Evolutionary conservation across 1,284 basidiomycete genomes (phyloP).

Genomic region (Leccinum ponderosum): DNA sequence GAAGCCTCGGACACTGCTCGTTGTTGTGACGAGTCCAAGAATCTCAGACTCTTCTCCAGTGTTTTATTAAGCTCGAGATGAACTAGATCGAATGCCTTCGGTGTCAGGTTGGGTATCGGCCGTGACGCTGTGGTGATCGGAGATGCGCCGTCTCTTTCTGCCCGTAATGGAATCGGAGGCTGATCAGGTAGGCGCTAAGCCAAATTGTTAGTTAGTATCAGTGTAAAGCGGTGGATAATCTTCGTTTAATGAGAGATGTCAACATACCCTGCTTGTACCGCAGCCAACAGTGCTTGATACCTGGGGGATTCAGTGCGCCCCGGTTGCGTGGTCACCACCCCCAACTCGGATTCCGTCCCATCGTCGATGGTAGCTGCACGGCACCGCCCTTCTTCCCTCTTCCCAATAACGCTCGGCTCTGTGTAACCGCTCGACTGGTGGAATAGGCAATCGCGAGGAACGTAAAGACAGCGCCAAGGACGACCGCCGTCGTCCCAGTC

Average conservation of each 20-base stretch:
- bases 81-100: background rate
- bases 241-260: background rate
- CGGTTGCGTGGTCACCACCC: conserved; percentile 85
- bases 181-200: conserved; percentile 28
- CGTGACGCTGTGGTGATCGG: background rate
- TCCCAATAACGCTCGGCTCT: conserved; percentile 88
- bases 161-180: conserved; percentile 19
- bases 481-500: conserved; percentile 85
- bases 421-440: conserved; percentile 93
- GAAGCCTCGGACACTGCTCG: background rate
- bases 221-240: no score
- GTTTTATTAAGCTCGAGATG: background rate
- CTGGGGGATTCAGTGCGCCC: conserved; percentile 61
- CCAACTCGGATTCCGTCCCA: conserved; percentile 60
- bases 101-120: background rate
- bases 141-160: background rate
- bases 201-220: no score
- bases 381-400: conserved; percentile 60
- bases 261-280: conserved; percentile 89
- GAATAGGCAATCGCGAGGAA: conserved; percentile 99
- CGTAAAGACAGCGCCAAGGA: conserved; percentile 93
- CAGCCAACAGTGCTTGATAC: conserved; percentile 82
- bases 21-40: background rate
- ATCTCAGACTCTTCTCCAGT: background rate
- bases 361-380: conserved; percentile 63